Evolutionary conservation across 2,329 filamentous ascomycete genomes (phyloP).

Genomic region (Trichoderma citrinoviride): DNA sequence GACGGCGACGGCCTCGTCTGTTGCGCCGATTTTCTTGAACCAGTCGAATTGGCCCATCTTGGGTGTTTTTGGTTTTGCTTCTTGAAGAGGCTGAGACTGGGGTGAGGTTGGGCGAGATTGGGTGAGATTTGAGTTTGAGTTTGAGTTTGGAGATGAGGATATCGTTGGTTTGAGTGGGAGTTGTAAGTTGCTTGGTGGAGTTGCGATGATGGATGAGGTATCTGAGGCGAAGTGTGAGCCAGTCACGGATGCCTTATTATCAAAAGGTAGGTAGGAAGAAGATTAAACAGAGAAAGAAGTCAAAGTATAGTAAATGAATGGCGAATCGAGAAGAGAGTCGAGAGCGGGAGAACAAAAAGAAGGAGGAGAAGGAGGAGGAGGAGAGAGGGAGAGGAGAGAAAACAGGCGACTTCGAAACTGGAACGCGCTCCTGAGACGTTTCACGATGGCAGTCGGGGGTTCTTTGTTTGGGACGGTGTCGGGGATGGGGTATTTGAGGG

Average conservation of each 20-base stretch:
- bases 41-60: conserved; percentile 55
- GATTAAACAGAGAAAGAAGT: neutral
- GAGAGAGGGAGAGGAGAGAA: neutral
- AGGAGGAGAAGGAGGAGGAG: neutral
- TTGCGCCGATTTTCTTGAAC: conserved; percentile 56
- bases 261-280: neutral
- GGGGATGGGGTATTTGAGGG: neutral
- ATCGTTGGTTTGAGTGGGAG: neutral
- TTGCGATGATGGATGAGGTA: no score
- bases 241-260: neutral
- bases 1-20: conserved; percentile 55
- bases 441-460: conserved; percentile 15
- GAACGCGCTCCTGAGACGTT: conserved; percentile 23
- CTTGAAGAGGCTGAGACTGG: no score
- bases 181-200: no score
- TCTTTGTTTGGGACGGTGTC: conserved; percentile 6
- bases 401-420: conserved; percentile 11
- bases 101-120: no score
- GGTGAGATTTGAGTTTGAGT: neutral
- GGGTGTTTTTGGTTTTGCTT: neutral
- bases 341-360: neutral
- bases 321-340: neutral
- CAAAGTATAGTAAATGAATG: neutral
- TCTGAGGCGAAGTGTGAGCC: neutral
- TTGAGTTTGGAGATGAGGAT: neutral